phyloP scores from a whole-genome alignment of 2,329 filamentous ascomycete species.

The Colletotrichum sp. region DNA sequence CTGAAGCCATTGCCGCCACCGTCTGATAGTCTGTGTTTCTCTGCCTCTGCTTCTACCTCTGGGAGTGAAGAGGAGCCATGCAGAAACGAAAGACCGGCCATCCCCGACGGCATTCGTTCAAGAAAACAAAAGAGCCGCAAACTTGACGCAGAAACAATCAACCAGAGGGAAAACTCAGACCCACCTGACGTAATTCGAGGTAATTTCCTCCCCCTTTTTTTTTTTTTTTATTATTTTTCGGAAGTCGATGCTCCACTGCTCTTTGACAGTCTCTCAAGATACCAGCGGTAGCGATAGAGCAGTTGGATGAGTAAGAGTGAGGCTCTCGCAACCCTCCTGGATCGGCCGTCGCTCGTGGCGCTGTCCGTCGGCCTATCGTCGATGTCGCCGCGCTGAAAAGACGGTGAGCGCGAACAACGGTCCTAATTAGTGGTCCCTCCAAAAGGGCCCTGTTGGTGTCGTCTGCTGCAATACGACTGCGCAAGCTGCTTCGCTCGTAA shows the following conservation, averaged over 20 bases:
- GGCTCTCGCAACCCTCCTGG: neutral
- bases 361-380: neutral
- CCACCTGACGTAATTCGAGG: slow-evolving; percentile 20
- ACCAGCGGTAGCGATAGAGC: neutral
- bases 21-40: neutral
- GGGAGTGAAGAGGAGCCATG: neutral
- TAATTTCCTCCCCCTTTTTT: neutral
- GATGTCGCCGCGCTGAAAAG: slow-evolving; percentile 1
- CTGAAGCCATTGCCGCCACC: slow-evolving; percentile 4
- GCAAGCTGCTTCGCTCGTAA: neutral
- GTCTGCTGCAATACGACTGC: slow-evolving; percentile 10
- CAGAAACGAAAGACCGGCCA: neutral
- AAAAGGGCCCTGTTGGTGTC: neutral
- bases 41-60: neutral
- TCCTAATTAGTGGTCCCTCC: neutral
- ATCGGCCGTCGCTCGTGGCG: neutral
- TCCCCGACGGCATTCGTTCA: neutral
- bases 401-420: slow-evolving; percentile 9
- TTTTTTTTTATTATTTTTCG: too few relatives aligned
- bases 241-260: neutral
- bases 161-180: neutral
- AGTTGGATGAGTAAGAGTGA: neutral
- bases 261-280: neutral
- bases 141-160: neutral
- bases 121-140: neutral